Evolutionary conservation across 257 asterid species (phyloP).

Genomic region (Gentiana straminea): DNA sequence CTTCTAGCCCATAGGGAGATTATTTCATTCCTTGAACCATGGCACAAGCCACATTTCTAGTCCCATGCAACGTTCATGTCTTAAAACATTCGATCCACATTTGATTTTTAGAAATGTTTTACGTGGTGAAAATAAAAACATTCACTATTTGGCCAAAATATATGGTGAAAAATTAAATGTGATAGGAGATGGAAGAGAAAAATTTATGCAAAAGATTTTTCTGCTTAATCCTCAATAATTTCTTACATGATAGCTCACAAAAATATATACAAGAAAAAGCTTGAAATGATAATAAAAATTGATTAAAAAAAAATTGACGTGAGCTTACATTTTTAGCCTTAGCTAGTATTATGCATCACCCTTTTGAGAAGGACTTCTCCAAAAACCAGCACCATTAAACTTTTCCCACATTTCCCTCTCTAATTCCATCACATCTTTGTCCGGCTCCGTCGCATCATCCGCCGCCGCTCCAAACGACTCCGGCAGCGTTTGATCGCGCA

Average conservation of each 20-base stretch:
- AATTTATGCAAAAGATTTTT: background rate
- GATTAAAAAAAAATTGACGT: no score
- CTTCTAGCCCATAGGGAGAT: no score
- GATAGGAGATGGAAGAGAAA: background rate
- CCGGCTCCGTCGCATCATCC: slow-evolving; percentile 18
- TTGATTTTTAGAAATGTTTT: slow-evolving; percentile 2
- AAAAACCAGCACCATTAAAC: slow-evolving; percentile 60
- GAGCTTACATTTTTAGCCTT: no score
- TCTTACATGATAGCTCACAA: no score
- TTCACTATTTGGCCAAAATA: background rate
- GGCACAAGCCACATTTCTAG: no score
- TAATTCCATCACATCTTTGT: slow-evolving; percentile 43
- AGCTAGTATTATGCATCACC: slow-evolving; percentile 5
- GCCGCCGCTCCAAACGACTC: slow-evolving; percentile 12
- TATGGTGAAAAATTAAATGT: background rate
- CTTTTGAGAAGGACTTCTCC: slow-evolving; percentile 69
- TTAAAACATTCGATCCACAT: background rate
- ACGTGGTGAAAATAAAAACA: background rate
- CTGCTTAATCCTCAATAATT: no score
- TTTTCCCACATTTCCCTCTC: slow-evolving; percentile 74
- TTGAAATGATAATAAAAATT: no score
- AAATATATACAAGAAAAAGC: no score
- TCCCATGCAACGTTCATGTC: no score
- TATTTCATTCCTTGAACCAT: no score
- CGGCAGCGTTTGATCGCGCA: slow-evolving; percentile 20